These are phyloP conservation scores for Annulohypoxylon stygium DNA, from an alignment of 495 filamentous ascomycete genomes.

Conservation along the genomic window DNA sequence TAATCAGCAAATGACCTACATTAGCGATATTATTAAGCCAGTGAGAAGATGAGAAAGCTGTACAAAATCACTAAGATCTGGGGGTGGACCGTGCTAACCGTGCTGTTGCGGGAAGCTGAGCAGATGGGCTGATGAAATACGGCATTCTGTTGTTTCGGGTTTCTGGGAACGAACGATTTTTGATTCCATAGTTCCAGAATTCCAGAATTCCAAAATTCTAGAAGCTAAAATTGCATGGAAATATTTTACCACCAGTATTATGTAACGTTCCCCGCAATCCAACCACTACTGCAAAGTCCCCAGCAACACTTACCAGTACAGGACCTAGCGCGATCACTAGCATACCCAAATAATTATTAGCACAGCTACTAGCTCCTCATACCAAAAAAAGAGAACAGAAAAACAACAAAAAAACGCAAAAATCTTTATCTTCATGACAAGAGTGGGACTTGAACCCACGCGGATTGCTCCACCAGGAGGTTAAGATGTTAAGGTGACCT, in stretches of 20 bases:
- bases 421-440: slow-evolving; percentile 44
- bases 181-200: too few relatives aligned
- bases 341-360: too few relatives aligned
- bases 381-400: slow-evolving; percentile 10
- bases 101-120: background rate
- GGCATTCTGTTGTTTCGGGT: background rate
- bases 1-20: slow-evolving; percentile 6
- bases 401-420: slow-evolving; percentile 5
- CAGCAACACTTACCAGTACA: background rate
- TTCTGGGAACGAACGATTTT: background rate
- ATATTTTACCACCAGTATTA: background rate
- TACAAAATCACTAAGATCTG: background rate
- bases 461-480: slow-evolving; percentile 56
- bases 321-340: background rate
- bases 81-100: background rate
- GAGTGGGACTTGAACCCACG: slow-evolving; percentile 62
- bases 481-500: slow-evolving; percentile 50
- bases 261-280: background rate
- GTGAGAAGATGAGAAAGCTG: background rate
- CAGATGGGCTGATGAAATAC: background rate
- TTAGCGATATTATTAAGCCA: background rate
- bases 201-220: too few relatives aligned
- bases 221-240: background rate
- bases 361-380: background rate
- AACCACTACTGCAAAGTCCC: background rate